Conservation (phyloP, 805 yeast genomes). For the Kluyveromyces lactis region DNA sequence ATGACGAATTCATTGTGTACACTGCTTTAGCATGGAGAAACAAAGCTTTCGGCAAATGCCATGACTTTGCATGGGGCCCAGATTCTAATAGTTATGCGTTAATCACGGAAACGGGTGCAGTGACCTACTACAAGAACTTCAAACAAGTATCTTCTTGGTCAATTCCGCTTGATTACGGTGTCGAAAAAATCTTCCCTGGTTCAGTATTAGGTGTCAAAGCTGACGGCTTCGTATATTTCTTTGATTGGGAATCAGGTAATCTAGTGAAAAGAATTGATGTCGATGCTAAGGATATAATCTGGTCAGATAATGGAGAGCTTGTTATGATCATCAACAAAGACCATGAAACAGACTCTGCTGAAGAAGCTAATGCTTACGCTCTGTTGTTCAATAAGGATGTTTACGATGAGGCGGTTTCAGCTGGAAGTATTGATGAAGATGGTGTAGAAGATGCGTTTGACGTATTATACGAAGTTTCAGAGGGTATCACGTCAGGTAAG, state of each 20-base stretch:
- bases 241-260: conserved; percentile 86
- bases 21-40: conserved; percentile 98
- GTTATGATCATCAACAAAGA: conserved; percentile 67
- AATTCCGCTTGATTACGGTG: conserved; percentile 59
- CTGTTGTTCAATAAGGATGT: conserved; percentile 63
- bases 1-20: conserved; percentile 93
- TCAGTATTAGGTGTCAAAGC: conserved; percentile 79
- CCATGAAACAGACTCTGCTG: conserved; percentile 14
- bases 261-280: conserved; percentile 86
- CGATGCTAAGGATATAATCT: conserved; percentile 67
- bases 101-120: conserved; percentile 56
- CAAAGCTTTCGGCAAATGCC: conserved; percentile 82
- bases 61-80: conserved; percentile 91
- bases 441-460: conserved; percentile 86
- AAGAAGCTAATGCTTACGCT: conserved; percentile 56
- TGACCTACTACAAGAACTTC: conserved; percentile 75
- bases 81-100: conserved; percentile 85
- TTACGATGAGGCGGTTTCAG: conserved; percentile 51
- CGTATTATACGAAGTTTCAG: conserved; percentile 73
- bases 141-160: conserved; percentile 61
- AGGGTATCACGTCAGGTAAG: conserved; percentile 76
- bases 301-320: conserved; percentile 92
- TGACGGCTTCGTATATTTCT: conserved; percentile 77
- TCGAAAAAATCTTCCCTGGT: conserved; percentile 82
- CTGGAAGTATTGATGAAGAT: conserved; percentile 56